A percentile compares a stretch with the other conserved stretches of the same genome.
phyloP scores from a whole-genome alignment of 306 rosid genomes.

The Vicia villosa region DNA sequence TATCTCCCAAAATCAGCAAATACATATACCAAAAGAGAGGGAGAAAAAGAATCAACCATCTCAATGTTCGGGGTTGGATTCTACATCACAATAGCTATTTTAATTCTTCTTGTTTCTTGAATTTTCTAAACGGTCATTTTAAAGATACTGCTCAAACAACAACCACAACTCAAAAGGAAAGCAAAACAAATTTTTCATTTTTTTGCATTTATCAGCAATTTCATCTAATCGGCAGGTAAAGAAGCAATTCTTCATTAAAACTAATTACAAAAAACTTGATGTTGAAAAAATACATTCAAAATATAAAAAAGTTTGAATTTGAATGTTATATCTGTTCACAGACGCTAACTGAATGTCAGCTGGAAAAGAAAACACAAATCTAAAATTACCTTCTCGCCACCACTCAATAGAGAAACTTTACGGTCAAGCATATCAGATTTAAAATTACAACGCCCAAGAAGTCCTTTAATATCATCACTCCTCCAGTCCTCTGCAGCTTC shows the following conservation, averaged over 20 bases:
- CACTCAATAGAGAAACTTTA: conserved; percentile 88
- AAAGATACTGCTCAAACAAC: conserved; percentile 25
- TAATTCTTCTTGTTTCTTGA: conserved; percentile 21
- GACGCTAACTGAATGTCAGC: conserved; percentile 27
- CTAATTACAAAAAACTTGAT: conserved; percentile 4
- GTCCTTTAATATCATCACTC: conserved; percentile 92
- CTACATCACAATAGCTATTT: conserved; percentile 1
- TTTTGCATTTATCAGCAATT: conserved; percentile 18
- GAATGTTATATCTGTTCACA: not conserved
- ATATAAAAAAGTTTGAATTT: conserved; percentile 27
- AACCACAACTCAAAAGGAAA: conserved; percentile 16
- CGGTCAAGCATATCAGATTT: conserved; percentile 96
- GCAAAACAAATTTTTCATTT: conserved; percentile 13
- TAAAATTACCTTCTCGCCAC: conserved; percentile 92
- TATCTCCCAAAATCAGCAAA: not conserved
- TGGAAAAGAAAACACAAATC: conserved; percentile 10
- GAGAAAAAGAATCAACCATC: not conserved
- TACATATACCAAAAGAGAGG: not conserved
- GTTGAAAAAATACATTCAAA: conserved; percentile 8
- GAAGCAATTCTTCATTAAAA: conserved; percentile 7
- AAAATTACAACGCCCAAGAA: conserved; percentile 98
- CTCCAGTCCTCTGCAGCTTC: conserved; percentile 98
- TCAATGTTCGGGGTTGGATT: conserved; percentile 18
- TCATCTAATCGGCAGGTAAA: conserved; percentile 16
- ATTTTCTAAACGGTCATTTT: conserved; percentile 13